Percentiles rank a stretch among this genome's conserved stretches.
Evolutionary conservation across 2,329 filamentous ascomycete species (phyloP).

Genomic region (Dactylellina parvicollis): DNA sequence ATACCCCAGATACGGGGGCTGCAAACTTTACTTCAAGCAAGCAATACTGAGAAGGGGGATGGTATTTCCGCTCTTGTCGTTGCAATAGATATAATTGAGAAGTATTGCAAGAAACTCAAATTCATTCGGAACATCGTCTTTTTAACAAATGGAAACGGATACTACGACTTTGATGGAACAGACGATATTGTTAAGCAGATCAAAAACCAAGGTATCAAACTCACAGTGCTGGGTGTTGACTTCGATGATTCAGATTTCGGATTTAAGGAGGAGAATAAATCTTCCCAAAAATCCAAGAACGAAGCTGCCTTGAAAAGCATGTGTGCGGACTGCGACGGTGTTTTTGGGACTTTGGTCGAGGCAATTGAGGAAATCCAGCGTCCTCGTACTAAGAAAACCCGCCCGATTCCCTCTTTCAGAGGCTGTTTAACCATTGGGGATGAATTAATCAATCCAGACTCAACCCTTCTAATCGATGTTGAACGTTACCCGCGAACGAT

Average conservation of each 20-base stretch:
- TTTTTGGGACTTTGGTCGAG: slow-evolving; percentile 84
- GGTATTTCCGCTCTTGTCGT: slow-evolving; percentile 85
- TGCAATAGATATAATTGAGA: slow-evolving; percentile 84
- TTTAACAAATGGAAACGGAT: slow-evolving; percentile 80
- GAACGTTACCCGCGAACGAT: slow-evolving; percentile 91
- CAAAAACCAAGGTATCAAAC: slow-evolving; percentile 77
- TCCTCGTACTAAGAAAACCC: slow-evolving; percentile 79
- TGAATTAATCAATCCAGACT: slow-evolving; percentile 72
- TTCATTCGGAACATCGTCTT: slow-evolving; percentile 82
- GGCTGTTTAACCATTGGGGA: slow-evolving; percentile 84
- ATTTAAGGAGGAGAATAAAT: slow-evolving; percentile 90
- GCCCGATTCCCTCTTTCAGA: slow-evolving; percentile 80
- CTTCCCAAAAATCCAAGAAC: slow-evolving; percentile 76
- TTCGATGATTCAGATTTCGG: slow-evolving; percentile 92
- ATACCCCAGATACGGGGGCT: slow-evolving; percentile 77
- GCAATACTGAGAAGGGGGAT: slow-evolving; percentile 76
- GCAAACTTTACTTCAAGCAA: slow-evolving; percentile 72
- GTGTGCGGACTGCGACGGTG: slow-evolving; percentile 74
- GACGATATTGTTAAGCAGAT: slow-evolving; percentile 77
- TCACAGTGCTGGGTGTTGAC: slow-evolving; percentile 85
- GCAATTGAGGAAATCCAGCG: slow-evolving; percentile 81
- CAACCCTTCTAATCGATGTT: slow-evolving; percentile 82
- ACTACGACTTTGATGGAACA: slow-evolving; percentile 77
- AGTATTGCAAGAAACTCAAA: slow-evolving; percentile 82
- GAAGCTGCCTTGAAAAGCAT: slow-evolving; percentile 75